Percentiles rank a stretch among this genome's conserved stretches.
These are phyloP conservation scores for Globisporangium radiosum DNA, from an alignment of 352 stramenopile genomes.

Conservation along the genomic window DNA sequence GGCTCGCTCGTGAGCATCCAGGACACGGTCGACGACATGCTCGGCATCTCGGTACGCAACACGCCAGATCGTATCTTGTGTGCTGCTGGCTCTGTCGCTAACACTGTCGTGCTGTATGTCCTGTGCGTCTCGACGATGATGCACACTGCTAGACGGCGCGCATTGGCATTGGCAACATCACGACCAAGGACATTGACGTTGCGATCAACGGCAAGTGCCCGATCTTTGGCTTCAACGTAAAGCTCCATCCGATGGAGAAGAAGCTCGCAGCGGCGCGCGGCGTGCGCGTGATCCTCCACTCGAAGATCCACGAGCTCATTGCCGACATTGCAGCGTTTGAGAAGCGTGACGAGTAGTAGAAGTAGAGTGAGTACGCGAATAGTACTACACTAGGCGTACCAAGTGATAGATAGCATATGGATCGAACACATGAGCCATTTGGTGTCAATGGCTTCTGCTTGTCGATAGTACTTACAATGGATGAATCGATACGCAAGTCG, in stretches of 20 bases:
- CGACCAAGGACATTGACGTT: constrained; percentile 71
- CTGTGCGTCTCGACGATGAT: not conserved
- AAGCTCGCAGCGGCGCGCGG: constrained; percentile 44
- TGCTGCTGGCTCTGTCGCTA: not conserved
- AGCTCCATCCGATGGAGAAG: constrained; percentile 51
- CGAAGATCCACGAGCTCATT: constrained; percentile 73
- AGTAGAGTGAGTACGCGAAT: too few relatives aligned
- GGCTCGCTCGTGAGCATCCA: constrained; percentile 80
- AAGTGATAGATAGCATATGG: too few relatives aligned
- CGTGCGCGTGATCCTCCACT: constrained; percentile 59
- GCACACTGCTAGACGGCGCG: constrained; percentile 43
- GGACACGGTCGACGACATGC: constrained; percentile 75
- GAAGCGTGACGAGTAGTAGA: constrained; percentile 4
- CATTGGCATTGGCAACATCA: constrained; percentile 76
- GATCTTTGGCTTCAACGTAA: constrained; percentile 84
- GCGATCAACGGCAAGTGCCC: constrained; percentile 74
- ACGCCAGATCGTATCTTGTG: too few relatives aligned
- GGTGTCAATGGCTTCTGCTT: too few relatives aligned
- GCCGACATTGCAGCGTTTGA: constrained; percentile 59
- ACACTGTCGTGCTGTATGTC: not conserved
- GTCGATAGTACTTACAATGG: too few relatives aligned
- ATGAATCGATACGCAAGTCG: too few relatives aligned
- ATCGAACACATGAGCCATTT: too few relatives aligned
- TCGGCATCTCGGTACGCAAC: constrained; percentile 36
- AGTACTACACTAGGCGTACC: too few relatives aligned